These are phyloP conservation scores for Tetrapisispora namnaoensis DNA, from an alignment of 805 yeast genomes.

Conservation along the genomic window DNA sequence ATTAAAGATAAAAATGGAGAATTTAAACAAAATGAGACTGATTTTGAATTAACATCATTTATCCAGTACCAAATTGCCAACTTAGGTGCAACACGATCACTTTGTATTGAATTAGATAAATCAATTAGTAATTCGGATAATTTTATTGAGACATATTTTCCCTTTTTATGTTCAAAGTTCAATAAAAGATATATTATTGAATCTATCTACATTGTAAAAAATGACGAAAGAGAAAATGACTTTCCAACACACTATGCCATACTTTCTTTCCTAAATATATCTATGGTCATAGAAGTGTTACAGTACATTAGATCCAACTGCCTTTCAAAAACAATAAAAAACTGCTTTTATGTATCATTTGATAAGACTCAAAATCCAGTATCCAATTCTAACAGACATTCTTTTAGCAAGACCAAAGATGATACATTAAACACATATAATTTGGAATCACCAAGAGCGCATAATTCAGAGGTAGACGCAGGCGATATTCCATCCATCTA, in stretches of 20 bases:
- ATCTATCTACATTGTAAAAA: conserved; percentile 17
- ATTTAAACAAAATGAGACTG: conserved; percentile 20
- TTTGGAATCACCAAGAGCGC: not conserved
- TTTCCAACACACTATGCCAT: conserved; percentile 17
- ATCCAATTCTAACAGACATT: conserved; percentile 1
- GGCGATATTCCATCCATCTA: not conserved
- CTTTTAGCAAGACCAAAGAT: not conserved
- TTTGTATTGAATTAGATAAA: conserved; percentile 15
- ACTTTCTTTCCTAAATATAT: conserved; percentile 20
- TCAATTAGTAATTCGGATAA: conserved; percentile 5
- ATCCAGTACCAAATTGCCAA: conserved; percentile 15
- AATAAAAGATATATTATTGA: conserved; percentile 23
- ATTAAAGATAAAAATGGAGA: conserved; percentile 27
- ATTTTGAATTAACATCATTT: conserved; percentile 2
- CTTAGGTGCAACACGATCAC: conserved; percentile 24
- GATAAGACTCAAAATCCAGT: not conserved
- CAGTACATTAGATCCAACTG: conserved; percentile 10
- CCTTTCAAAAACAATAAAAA: conserved; percentile 5
- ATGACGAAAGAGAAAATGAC: conserved; percentile 3
- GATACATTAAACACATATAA: not conserved
- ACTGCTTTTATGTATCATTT: conserved; percentile 8
- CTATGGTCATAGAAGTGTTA: conserved; percentile 21
- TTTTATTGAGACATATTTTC: not conserved
- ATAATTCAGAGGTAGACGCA: not conserved
- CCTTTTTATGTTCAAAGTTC: not conserved